phyloP scores from a whole-genome alignment of 1,284 basidiomycete species.

The Trichosporon asahii region DNA sequence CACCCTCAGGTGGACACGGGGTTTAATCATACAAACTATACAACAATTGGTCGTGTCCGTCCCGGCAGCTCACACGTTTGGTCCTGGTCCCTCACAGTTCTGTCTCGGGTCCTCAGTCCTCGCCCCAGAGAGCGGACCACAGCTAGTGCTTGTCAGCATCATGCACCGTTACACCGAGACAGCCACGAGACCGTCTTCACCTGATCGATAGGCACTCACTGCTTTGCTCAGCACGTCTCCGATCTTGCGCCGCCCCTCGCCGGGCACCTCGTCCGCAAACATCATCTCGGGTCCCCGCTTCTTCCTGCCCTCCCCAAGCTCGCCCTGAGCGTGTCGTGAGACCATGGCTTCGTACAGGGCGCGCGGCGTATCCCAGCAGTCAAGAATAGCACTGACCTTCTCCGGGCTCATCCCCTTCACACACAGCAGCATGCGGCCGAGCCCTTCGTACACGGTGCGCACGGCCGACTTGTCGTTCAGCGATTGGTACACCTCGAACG shows the following conservation, averaged over 20 bases:
- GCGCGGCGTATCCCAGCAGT: conserved; percentile 54
- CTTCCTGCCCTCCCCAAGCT: conserved; percentile 23
- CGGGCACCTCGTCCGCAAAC: conserved; percentile 47
- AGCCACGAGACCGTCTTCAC: too few relatives aligned
- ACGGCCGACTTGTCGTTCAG: conserved; percentile 56
- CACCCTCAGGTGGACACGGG: background rate
- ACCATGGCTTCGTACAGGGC: conserved; percentile 51
- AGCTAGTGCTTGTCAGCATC: conserved; percentile 10
- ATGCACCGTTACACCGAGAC: conserved; percentile 4
- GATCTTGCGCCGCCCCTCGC: conserved; percentile 51
- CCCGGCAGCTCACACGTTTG: too few relatives aligned
- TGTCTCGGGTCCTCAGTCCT: background rate
- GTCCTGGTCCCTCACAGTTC: background rate
- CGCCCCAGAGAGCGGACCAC: conserved; percentile 14
- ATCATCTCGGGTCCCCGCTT: conserved; percentile 30
- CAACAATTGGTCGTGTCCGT: background rate
- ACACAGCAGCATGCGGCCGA: conserved; percentile 57
- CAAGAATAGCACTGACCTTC: conserved; percentile 54
- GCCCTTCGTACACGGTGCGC: conserved; percentile 53
- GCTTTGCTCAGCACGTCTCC: conserved; percentile 52
- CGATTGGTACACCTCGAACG: conserved; percentile 54
- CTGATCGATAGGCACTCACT: conserved; percentile 32
- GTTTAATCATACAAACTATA: background rate
- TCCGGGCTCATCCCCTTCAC: conserved; percentile 57
- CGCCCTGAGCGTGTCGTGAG: conserved; percentile 17